A percentile compares a stretch with the other conserved stretches of the same genome.
These are phyloP conservation scores for Pseudopyrenochaeta lycopersici DNA, from an alignment of 2,329 filamentous ascomycete genomes.

Conservation along the genomic window DNA sequence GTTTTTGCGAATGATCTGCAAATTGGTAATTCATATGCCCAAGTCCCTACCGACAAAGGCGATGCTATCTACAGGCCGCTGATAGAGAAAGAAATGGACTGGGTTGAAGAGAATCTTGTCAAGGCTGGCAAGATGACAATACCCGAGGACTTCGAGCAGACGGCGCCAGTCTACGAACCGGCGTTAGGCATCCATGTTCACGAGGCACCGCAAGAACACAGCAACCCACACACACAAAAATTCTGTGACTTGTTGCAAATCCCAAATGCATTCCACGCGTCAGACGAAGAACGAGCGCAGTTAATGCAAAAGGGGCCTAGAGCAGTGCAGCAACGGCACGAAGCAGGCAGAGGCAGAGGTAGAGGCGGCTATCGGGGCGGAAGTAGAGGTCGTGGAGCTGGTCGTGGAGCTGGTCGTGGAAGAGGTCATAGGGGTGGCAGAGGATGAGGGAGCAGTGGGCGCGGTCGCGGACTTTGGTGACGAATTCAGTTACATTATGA, in stretches of 20 bases:
- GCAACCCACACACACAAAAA: conserved; percentile 82
- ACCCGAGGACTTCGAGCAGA: conserved; percentile 79
- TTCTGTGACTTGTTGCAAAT: conserved; percentile 85
- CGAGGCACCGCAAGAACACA: conserved; percentile 80
- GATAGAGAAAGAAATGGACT: conserved; percentile 75
- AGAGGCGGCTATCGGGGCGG: conserved; percentile 33
- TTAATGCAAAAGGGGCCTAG: conserved; percentile 42
- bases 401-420: conserved; percentile 34
- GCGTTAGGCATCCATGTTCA: conserved; percentile 65
- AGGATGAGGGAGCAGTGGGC: conserved; percentile 34
- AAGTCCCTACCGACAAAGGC: conserved; percentile 68
- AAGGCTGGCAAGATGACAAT: conserved; percentile 69
- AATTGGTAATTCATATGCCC: conserved; percentile 66
- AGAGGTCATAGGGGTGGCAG: conserved; percentile 31
- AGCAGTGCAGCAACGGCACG: conserved; percentile 34
- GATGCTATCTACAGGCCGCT: conserved; percentile 72
- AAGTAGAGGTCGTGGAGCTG: conserved; percentile 31
- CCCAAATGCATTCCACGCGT: conserved; percentile 77
- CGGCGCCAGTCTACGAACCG: conserved; percentile 75
- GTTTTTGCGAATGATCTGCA: conserved; percentile 71
- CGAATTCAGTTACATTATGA: conserved; percentile 9
- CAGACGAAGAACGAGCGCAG: conserved; percentile 69
- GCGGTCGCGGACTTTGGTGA: conserved; percentile 39
- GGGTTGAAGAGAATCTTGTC: conserved; percentile 82
- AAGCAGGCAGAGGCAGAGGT: conserved; percentile 37